Percentiles rank a stretch among this genome's conserved stretches.
Evolutionary conservation across 163 green algal genomes (phyloP).

Genomic region (Trebouxia gelatinosa): DNA sequence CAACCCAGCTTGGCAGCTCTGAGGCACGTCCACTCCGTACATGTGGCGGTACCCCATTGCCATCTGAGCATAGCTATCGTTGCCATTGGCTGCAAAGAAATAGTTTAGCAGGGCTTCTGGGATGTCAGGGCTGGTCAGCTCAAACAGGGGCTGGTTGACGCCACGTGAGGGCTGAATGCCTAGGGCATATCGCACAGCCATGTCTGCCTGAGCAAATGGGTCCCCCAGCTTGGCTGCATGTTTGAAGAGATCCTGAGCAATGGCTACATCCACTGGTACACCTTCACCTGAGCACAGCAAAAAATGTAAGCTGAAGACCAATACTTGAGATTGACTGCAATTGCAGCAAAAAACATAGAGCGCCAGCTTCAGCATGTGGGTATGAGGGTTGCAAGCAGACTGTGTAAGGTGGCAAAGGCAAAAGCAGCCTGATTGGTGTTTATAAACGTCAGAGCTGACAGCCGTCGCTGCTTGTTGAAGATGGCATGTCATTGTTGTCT

Average conservation of each 20-base stretch:
- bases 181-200: slow-evolving; percentile 63
- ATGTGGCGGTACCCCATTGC: slow-evolving; percentile 80
- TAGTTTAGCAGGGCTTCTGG: slow-evolving; percentile 75
- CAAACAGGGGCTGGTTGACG: slow-evolving; percentile 21
- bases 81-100: slow-evolving; percentile 76
- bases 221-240: slow-evolving; percentile 67
- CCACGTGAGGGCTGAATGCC: slow-evolving; percentile 54
- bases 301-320: neutral
- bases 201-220: slow-evolving; percentile 70
- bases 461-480: too few relatives aligned
- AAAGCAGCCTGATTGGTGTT: too few relatives aligned
- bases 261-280: slow-evolving; percentile 47
- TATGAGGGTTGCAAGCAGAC: too few relatives aligned
- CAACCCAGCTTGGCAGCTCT: slow-evolving; percentile 69
- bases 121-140: slow-evolving; percentile 20
- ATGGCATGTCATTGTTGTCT: too few relatives aligned
- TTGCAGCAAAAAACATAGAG: too few relatives aligned
- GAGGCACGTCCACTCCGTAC: slow-evolving; percentile 78
- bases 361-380: too few relatives aligned
- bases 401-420: too few relatives aligned
- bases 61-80: slow-evolving; percentile 69
- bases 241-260: slow-evolving; percentile 69
- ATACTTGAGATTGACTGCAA: too few relatives aligned
- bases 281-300: slow-evolving; percentile 39
- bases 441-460: too few relatives aligned